Evolutionary conservation across 371 early-diverging fungal genomes (phyloP).

Genomic region (Haplosporangium sp.): DNA sequence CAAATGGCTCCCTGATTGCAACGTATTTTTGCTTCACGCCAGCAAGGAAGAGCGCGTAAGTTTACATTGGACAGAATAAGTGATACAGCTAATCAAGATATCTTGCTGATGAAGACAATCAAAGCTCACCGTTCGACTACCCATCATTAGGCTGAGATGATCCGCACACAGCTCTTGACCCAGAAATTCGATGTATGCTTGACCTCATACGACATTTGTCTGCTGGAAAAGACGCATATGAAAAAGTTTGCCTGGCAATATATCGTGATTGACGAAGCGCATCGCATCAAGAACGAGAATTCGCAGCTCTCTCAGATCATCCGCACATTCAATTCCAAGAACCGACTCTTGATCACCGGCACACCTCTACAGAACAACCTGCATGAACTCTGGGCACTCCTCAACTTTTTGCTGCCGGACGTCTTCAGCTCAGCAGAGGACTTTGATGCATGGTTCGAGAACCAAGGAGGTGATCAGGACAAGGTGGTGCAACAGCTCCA

Average conservation of each 20-base stretch:
- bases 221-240: constrained; percentile 89
- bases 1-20: constrained; percentile 93
- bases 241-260: constrained; percentile 93
- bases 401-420: constrained; percentile 98
- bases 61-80: constrained; percentile 1
- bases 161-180: constrained; percentile 65
- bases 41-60: constrained; percentile 87
- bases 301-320: constrained; percentile 94
- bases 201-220: constrained; percentile 98
- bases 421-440: constrained; percentile 93
- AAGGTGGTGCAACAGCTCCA: constrained; percentile 92
- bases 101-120: background rate
- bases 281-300: constrained; percentile 99
- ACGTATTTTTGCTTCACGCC: constrained; percentile 95
- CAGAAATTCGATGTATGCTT: constrained; percentile 94
- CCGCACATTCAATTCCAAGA: constrained; percentile 85
- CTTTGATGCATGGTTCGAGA: constrained; percentile 93
- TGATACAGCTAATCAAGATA: background rate
- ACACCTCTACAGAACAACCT: constrained; percentile 99
- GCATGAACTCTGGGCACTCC: constrained; percentile 98
- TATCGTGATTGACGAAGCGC: constrained; percentile 99
- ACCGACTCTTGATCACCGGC: constrained; percentile 97
- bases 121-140: constrained; percentile 1
- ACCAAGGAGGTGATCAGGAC: constrained; percentile 82
- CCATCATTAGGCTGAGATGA: constrained; percentile 62